Evolutionary conservation across 257 asterid species (phyloP), one percentile per base, ranked within the genome.

Genomic region (Fraxinus excelsior): DNA sequence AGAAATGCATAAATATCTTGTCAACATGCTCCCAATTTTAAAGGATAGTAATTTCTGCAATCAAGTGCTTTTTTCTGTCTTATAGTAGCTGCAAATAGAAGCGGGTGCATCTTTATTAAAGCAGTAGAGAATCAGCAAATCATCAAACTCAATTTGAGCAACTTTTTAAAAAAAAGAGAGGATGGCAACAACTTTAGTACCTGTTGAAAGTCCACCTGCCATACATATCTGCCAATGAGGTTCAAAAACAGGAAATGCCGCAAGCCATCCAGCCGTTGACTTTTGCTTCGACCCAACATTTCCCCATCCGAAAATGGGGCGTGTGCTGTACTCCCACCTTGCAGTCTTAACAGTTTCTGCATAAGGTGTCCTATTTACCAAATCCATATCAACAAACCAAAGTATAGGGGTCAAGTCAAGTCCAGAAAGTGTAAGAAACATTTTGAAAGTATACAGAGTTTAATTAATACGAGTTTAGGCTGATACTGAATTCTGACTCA

Each of bases 221-320:
- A 95, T 95, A 87, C 99, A 95, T 80, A 95, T 78, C 86, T 95
- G 99, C 99, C 99, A 95, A 80, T 95, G 99, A 78, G 99, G 99
- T 87, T 95, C 99, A 84, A 95, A 95, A 77, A 95, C 98, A 16
- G 99, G 99, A 83, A 95, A 90, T 74, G 97, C 98, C 72, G 99
- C 99, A 78, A 86, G 99, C 99, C 99, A 95, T 66, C 99, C 99
- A 35, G 99, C 99, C 0, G 98, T 93, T 1, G 98, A 91, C 83
- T 95, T 93, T 73, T 95, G 99, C 87, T 88, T 88, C 56, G 94
- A 90, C 73, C 84, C 90, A 79, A 89, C 90, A 85, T 91, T 79
- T 21, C 99, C 99, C 99, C 99, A 95, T 76, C 99, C 99, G 77
- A 87, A 93, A 79, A 95, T 84, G 21, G 99, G 97, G 7, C 84